Evolutionary conservation across 768 basidiomycete species (phyloP), one percentile per base, ranked within the genome.

Genomic region (Gymnopilus dilepis): DNA sequence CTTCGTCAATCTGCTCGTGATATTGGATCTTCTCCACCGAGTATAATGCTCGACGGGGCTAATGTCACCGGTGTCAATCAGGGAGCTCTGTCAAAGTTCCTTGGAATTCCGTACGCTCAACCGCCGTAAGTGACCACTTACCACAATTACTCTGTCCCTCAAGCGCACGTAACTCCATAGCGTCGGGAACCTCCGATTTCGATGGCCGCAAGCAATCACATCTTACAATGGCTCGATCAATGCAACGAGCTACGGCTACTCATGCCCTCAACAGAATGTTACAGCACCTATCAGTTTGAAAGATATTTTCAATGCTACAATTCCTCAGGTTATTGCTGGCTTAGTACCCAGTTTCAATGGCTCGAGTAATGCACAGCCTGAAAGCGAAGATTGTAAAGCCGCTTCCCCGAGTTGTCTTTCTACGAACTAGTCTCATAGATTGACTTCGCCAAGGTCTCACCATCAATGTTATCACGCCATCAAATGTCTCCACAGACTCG

Each of bases 81-180:
- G 30, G 75, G 75, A 6, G 42, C 53, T 7, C 67, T 76, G 2
- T 65, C 75, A 12, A 73, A 75, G 57, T 85, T 81, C 65, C 67
- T 81, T 1, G 82, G 83, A 1, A 82, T 85, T 22, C 84, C 83
- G 0, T 85, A 79, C 50, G 84, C 81, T 12, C 58, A 78, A 64
- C 78, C 84, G 21, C 82, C 83, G 84, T 85, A 61, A 66, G 80
- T 34, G 6, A 6, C 33, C 6, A 6, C 6, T 34, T 34, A n/a
- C n/a, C n/a, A n/a, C n/a, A n/a, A n/a, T n/a, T n/a, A n/a, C n/a
- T n/a, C n/a, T n/a, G n/a, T n/a, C n/a, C n/a, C n/a, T n/a, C n/a
- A n/a, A n/a, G n/a, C n/a, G n/a, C n/a, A n/a, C n/a, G n/a, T n/a
- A n/a, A 34, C 33, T 12, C 33, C 12, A 12, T 12, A 81, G 79